These are phyloP conservation scores for Bipolaris victoriae DNA, from an alignment of 2,329 filamentous ascomycete species.

Conservation along the genomic window DNA sequence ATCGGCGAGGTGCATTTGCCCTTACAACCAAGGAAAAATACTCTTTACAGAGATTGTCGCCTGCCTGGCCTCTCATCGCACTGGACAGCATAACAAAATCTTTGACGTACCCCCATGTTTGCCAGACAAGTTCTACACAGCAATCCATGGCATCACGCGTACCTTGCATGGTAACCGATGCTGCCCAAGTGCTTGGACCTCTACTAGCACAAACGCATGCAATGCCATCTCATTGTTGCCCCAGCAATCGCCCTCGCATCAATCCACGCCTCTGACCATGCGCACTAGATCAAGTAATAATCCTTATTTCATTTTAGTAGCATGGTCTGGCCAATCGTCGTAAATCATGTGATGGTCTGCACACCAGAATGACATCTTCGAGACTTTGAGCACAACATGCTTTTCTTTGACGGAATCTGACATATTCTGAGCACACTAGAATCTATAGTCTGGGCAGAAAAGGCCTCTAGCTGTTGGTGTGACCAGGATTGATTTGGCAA, in stretches of 20 bases:
- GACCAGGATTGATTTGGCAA: slow-evolving; percentile 26
- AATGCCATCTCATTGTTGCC: not conserved
- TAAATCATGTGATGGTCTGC: not conserved
- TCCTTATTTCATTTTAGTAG: not conserved
- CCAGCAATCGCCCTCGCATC: not conserved
- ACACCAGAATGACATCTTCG: not conserved
- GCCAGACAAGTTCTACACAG: not conserved
- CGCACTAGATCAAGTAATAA: not conserved
- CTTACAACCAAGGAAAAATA: slow-evolving; percentile 5
- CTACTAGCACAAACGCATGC: not conserved
- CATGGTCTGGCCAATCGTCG: not conserved
- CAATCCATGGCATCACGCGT: slow-evolving; percentile 1
- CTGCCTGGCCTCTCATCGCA: not conserved
- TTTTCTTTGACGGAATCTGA: not conserved
- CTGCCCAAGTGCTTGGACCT: not conserved
- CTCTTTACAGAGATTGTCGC: not conserved
- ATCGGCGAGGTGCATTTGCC: slow-evolving; percentile 8
- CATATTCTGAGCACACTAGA: not conserved
- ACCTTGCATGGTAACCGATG: not conserved
- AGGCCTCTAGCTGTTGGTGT: slow-evolving; percentile 5
- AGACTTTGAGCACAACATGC: not conserved
- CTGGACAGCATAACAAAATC: not conserved
- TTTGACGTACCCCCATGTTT: not conserved
- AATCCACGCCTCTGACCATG: not conserved
- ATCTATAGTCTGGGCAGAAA: not conserved